Base-by-base conservation (phyloP, 441 rosid species). In the Biscutella laevigata region DNA sequence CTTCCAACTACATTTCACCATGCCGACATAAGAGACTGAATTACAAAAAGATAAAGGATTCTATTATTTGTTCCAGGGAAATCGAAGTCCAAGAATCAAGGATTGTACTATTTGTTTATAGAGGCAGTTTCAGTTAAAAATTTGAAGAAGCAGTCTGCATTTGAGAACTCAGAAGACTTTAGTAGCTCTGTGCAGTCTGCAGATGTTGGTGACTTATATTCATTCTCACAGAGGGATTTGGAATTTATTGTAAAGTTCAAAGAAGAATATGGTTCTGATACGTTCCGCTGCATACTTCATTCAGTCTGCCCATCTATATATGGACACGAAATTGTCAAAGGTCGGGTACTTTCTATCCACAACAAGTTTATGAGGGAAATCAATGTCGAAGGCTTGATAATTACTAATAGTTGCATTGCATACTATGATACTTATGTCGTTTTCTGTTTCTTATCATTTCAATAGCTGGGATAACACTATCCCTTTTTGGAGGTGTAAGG, bases 311-410 rank as follows among this genome's bases (percentile, higher is more conserved):
- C 99, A 32, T 94, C 97, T 41, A 94, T 94, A 34, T 88, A 86
- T 61, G 99, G 99, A 13, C 97, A 94, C 62, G 99, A 89, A 74
- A 81, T 82, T 69, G 99, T 94, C 53, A 94, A 94, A 84, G 99
- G 99, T 92, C 51, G 10, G n/a, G n/a, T 64, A 42, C 40, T 19
- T 61, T n/a, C 25, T 30, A 16, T 55, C 21, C 22, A 19, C 25
- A 35, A 48, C 49, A 57, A 55, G 13, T 30, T 46, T 32, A 21
- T 51, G 47, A 35, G 16, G 24, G 12, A 21, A 30, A 42, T 52
- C 29, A 11, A 36, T 32, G 30, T 7, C 19, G 35, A 35, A 50
- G 41, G 49, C 33, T 33, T 47, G 26, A 13, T 58, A 46, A 11
- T 51, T 37, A 37, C 56, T 28, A 12, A 29, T 29, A 29, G 21